Evolutionary conservation across 23 red algal species (phyloP).

Genomic region (Pyropia haitanensis): DNA sequence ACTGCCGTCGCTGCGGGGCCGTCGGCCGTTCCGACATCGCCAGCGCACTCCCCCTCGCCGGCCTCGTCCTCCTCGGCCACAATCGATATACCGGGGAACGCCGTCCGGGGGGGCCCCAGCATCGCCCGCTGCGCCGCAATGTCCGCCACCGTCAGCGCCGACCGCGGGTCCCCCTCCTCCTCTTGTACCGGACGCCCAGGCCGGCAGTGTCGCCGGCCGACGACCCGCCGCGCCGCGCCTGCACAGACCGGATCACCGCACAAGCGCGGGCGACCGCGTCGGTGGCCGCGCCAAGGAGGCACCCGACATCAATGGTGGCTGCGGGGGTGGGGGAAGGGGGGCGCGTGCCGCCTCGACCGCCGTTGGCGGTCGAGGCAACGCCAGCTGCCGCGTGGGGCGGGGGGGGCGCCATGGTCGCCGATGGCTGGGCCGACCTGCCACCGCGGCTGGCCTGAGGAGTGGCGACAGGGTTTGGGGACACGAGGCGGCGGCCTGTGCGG

Average conservation of each 20-base stretch:
- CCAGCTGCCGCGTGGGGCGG: no score
- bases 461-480: no score
- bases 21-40: no score
- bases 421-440: no score
- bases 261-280: conserved; percentile 10
- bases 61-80: conserved; percentile 23
- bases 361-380: no score
- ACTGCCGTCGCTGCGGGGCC: no score
- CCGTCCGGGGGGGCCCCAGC: neutral
- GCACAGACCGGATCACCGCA: conserved; percentile 11
- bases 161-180: conserved; percentile 11
- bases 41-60: no score
- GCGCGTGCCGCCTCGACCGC: no score
- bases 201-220: neutral
- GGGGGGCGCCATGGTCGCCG: no score
- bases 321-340: no score
- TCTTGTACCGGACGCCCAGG: conserved; percentile 11
- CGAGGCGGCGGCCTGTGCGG: no score
- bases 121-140: conserved; percentile 13
- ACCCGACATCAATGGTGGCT: conserved; percentile 1
- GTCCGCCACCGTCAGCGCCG: conserved; percentile 17
- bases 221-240: neutral
- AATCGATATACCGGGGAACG: conserved; percentile 1
- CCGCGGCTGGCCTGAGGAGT: no score
- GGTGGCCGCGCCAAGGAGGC: conserved; percentile 1